Conservation (phyloP, 345 rosid genomes). For the Salix viminalis region DNA sequence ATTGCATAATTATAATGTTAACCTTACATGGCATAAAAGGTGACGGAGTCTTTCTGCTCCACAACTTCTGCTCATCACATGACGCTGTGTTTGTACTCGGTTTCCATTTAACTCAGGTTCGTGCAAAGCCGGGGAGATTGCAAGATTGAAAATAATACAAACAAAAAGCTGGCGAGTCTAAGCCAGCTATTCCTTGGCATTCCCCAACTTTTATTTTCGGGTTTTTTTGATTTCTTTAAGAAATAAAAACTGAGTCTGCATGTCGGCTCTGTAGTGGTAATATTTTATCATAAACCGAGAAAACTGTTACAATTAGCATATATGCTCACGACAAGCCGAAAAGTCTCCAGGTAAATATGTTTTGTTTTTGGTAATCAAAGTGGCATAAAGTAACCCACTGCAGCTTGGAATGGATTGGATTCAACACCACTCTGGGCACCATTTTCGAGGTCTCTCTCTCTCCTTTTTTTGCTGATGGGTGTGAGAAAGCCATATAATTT, state of each 20-base stretch:
- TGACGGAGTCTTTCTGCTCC: background rate
- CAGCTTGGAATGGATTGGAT: no score
- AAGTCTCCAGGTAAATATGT: no score
- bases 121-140: background rate
- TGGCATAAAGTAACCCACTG: background rate
- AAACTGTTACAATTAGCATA: no score
- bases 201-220: background rate
- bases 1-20: background rate
- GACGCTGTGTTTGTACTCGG: background rate
- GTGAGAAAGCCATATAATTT: no score
- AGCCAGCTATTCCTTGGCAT: background rate
- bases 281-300: background rate
- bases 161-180: background rate
- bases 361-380: no score
- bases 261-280: background rate
- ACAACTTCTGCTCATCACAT: background rate
- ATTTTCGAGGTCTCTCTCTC: no score
- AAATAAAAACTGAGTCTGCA: background rate
- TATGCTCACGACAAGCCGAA: no score
- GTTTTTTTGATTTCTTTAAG: background rate
- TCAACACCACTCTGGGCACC: no score
- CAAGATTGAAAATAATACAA: background rate
- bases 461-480: no score
- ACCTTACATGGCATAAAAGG: background rate
- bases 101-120: background rate